Evolutionary conservation across 495 filamentous ascomycete species (phyloP).

Genomic region (Talaromyces proteolyticus): DNA sequence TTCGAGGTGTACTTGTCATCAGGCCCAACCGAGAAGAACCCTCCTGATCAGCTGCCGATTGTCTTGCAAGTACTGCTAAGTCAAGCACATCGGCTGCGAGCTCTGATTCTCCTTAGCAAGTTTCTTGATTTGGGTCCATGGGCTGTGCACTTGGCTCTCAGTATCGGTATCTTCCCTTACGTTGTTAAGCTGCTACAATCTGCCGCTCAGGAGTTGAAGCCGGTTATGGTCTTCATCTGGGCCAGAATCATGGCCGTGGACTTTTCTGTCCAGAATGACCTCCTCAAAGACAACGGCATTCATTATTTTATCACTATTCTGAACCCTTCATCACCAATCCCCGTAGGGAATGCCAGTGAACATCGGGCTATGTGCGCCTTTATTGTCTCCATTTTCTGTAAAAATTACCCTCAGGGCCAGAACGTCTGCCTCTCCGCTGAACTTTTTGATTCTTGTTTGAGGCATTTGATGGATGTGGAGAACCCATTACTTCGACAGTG

Average conservation of each 20-base stretch:
- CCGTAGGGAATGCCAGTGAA: slow-evolving; percentile 77
- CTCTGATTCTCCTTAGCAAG: slow-evolving; percentile 85
- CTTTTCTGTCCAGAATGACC: slow-evolving; percentile 81
- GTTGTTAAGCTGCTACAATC: slow-evolving; percentile 95
- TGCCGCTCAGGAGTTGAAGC: slow-evolving; percentile 88
- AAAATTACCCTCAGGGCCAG: slow-evolving; percentile 84
- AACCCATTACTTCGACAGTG: slow-evolving; percentile 91
- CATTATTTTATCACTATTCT: slow-evolving; percentile 93
- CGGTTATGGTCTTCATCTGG: slow-evolving; percentile 99
- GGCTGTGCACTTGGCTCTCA: slow-evolving; percentile 93
- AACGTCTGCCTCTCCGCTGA: slow-evolving; percentile 75
- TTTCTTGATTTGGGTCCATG: slow-evolving; percentile 95
- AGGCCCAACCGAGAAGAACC: slow-evolving; percentile 75
- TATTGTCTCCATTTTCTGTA: slow-evolving; percentile 94
- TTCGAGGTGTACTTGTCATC: slow-evolving; percentile 96
- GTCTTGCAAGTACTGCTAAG: slow-evolving; percentile 93
- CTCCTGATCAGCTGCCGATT: slow-evolving; percentile 91
- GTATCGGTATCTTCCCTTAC: slow-evolving; percentile 98
- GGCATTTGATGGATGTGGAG: slow-evolving; percentile 73
- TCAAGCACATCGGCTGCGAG: slow-evolving; percentile 89
- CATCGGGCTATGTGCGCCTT: slow-evolving; percentile 99
- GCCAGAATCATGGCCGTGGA: slow-evolving; percentile 94
- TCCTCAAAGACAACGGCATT: slow-evolving; percentile 94
- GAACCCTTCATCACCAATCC: slow-evolving; percentile 73
- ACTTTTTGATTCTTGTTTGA: slow-evolving; percentile 76